Conservation (phyloP, 176 grass and related monocot genomes). For the Luzula sylvatica region DNA sequence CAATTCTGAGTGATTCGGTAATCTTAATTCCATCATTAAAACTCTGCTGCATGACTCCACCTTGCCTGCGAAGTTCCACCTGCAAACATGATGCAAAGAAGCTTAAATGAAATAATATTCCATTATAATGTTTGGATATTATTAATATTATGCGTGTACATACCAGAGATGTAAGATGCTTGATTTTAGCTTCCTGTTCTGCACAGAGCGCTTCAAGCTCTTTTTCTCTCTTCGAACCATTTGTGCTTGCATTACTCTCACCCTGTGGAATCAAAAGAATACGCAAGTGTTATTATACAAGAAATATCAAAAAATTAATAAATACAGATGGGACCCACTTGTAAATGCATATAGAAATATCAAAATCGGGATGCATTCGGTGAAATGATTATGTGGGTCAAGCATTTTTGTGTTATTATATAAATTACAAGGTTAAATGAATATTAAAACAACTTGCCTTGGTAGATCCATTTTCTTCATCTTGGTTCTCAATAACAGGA, state of each 20-base stretch:
- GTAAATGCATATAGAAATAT: too few relatives aligned
- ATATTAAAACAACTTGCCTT: conserved; percentile 27
- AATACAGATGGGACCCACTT: too few relatives aligned
- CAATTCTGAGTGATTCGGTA: conserved; percentile 12
- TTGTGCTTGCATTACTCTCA: conserved; percentile 2
- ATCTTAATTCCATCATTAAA: conserved; percentile 4
- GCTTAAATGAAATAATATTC: background rate
- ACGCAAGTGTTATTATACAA: too few relatives aligned
- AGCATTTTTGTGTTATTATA: too few relatives aligned
- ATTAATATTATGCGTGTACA: conserved; percentile 5
- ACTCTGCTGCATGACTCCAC: conserved; percentile 28
- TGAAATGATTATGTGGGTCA: too few relatives aligned
- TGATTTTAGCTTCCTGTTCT: conserved; percentile 70
- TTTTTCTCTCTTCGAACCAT: conserved; percentile 46
- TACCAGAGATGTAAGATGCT: conserved; percentile 56
- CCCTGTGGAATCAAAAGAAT: conserved; percentile 26
- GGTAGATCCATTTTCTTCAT: background rate
- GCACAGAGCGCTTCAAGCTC: conserved; percentile 80
- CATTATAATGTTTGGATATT: background rate
- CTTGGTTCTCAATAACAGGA: conserved; percentile 11
- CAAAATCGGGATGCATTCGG: too few relatives aligned
- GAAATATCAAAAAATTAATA: too few relatives aligned
- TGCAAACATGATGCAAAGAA: conserved; percentile 19
- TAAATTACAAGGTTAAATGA: background rate
- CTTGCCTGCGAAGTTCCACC: conserved; percentile 48